Base-by-base conservation (phyloP, 2,329 filamentous ascomycete genomes). In the Mycocentrospora acerina region DNA sequence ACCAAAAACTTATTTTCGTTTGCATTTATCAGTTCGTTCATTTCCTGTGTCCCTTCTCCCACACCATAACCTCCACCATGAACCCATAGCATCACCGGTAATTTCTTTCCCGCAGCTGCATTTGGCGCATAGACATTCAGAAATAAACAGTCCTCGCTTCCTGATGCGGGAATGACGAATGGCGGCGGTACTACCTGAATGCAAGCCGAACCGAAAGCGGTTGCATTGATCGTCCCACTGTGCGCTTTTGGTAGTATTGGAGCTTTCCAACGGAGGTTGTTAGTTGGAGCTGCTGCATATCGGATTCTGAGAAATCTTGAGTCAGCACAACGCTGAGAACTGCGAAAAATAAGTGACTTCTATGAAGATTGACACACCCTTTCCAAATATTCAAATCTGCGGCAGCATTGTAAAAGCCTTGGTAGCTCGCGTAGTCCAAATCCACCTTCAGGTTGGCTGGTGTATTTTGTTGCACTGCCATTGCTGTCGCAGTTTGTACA, bases 1-100 rank as follows among this genome's bases (percentile, higher is more conserved):
- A 58, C 67, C 26, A 79, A 57, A 37, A 78, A 78, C 3, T 59
- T 61, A 40, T 76, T 71, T n/a, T 67, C 57, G 44, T 75, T 77
- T 4, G 68, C 68, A 26, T 72, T 71, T 32, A 78, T 73, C 28
- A 72, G 60, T 1, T 55, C 25, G n/a, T 57, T 63, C 19, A 71
- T 44, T 36, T 74, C 70, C 27, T 67, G 55, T 6, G 41, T 42
- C 1, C 67, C 74, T 52, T 62, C 57, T 22, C 63, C 71, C 27
- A 37, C 45, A 18, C 62, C 70, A 57, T 70, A 71, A 0, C 67
- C 64, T 15, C 60, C 59, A 3, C 62, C 51, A 33, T 55, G 51
- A 25, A 59, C 56, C 51, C 48, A 59, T 2, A 61, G 51, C n/a
- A 70, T 37, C 3, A 70, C 67, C 1, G 64, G 68, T 4, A 66